Evolutionary conservation across 768 basidiomycete genomes (phyloP), one percentile per base, ranked within the genome.

Genomic region (Suillus discolor): DNA sequence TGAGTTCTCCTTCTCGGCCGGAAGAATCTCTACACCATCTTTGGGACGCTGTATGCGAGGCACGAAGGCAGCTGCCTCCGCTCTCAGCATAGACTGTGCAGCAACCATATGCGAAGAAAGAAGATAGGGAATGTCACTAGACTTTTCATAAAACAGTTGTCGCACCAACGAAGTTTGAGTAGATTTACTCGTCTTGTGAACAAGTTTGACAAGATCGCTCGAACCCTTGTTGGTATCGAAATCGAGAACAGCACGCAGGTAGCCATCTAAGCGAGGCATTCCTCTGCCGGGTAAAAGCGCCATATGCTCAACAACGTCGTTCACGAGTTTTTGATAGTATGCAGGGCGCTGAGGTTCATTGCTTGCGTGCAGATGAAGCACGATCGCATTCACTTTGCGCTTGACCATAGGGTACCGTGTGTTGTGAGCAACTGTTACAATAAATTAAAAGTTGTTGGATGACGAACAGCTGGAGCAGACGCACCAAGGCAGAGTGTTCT

Each of bases 401-500:
- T 55, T 55, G 11, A 55, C 12, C 54, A 55, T 55, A 1, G 20
- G 34, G 31, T 55, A 34, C 6, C 6, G 20, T 7, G 54, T 55
- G 12, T 55, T 55, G 34, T 55, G 54, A 55, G 54, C 34, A 3
- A 55, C 54, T 55, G 20, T 55, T 34, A n/a, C 20, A n/a, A 36
- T 7, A 1, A n/a, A n/a, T 36, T n/a, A 12, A 34, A 28, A 55
- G 9, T 20, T 20, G 31, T 55, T n/a, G 34, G 12, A 13, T 34
- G 3, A n/a, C 6, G 54, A 55, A 2, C 1, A 34, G 6, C 34
- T 34, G 3, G 12, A 55, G 34, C 20, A 55, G 12, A 79, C 84
- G 49, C 71, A 87, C 87, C 68, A 42, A 88, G 71, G 64, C 81
- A 83, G 3, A 87, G 68, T 8, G 79, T 77, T 66, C 80, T 77